Evolutionary conservation across 1,284 basidiomycete genomes (phyloP), one percentile per base, ranked within the genome.

Genomic region (Neolentinus lepideus): DNA sequence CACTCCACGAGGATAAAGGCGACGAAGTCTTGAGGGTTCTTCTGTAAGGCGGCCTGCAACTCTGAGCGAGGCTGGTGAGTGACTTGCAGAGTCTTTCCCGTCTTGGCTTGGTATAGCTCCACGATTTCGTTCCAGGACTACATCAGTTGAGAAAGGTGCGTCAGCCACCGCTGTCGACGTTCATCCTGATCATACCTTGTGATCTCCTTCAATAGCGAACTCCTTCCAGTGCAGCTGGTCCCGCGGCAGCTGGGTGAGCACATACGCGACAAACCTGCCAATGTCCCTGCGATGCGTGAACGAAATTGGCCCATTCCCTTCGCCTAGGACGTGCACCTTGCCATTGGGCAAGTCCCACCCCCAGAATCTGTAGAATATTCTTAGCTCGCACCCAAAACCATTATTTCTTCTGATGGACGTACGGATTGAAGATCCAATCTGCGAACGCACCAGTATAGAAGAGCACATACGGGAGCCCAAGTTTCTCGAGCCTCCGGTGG

Each of bases 161-260:
- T 16, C 25, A 22, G n/a, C 21, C 11, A 19, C 29, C 35, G n/a
- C 10, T 31, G 9, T 4, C 24, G 25, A 16, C 19, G 24, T 31
- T 9, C 11, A 12, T 16, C 14, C 26, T 25, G 22, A 14, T 14
- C 58, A n/a, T 56, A 63, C 62, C 19, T 31, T 63, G 12, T 67
- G 71, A 51, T 73, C 67, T 8, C 74, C 74, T 58, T 77, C 64
- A 21, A 76, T 65, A 31, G 68, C 67, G 61, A 76, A 67, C 2
- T 61, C 64, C 3, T 57, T 59, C 55, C 67, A 57, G 8, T 69
- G 61, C 21, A 75, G 60, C 24, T 67, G 62, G 21, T 62, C 58
- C 0, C 53, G 26, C 1, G 71, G 64, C 8, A 70, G 56, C 8
- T 66, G 60, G 19, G 69, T 68, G 33, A 76, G 65, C 48, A 69